Evolutionary conservation across 2,329 filamentous ascomycete species (phyloP).

Genomic region (Exophiala oligosperma): DNA sequence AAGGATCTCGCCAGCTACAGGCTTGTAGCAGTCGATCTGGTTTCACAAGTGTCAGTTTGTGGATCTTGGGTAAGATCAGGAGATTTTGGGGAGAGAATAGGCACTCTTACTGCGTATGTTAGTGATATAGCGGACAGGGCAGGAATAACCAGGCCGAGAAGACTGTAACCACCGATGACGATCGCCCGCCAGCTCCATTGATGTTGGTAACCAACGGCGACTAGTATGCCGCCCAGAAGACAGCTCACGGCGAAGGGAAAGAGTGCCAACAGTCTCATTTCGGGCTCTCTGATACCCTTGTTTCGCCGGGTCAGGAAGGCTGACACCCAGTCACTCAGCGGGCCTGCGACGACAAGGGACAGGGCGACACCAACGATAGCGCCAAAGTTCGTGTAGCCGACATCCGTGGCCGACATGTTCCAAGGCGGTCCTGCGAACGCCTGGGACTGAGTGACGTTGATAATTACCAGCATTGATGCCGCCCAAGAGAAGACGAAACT

Average conservation of each 20-base stretch:
- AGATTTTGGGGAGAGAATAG: too few species aligned
- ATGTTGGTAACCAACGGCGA: constrained; percentile 49
- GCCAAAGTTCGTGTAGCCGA: constrained; percentile 54
- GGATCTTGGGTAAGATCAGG: too few species aligned
- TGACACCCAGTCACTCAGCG: constrained; percentile 55
- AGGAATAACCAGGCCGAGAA: constrained; percentile 41
- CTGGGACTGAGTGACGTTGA: constrained; percentile 53
- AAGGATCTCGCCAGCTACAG: constrained; percentile 48
- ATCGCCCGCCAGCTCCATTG: constrained; percentile 51
- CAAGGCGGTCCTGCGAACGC: constrained; percentile 49
- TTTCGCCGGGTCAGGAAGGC: constrained; percentile 54
- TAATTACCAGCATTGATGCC: constrained; percentile 46
- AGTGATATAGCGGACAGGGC: constrained; percentile 45
- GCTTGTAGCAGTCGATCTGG: constrained; percentile 45
- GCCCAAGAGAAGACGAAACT: constrained; percentile 36
- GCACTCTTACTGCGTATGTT: constrained; percentile 37
- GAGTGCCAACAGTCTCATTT: constrained; percentile 61
- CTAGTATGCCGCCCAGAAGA: constrained; percentile 49
- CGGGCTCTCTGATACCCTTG: constrained; percentile 57
- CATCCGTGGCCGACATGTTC: constrained; percentile 42
- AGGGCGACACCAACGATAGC: constrained; percentile 44
- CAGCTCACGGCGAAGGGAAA: constrained; percentile 53
- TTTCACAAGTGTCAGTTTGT: too few species aligned
- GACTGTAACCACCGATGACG: constrained; percentile 49
- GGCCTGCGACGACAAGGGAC: constrained; percentile 49